A percentile compares a stretch with the other conserved stretches of the same genome.
phyloP scores from a whole-genome alignment of 495 filamentous ascomycete genomes.

The Penicillium pancosmium region DNA sequence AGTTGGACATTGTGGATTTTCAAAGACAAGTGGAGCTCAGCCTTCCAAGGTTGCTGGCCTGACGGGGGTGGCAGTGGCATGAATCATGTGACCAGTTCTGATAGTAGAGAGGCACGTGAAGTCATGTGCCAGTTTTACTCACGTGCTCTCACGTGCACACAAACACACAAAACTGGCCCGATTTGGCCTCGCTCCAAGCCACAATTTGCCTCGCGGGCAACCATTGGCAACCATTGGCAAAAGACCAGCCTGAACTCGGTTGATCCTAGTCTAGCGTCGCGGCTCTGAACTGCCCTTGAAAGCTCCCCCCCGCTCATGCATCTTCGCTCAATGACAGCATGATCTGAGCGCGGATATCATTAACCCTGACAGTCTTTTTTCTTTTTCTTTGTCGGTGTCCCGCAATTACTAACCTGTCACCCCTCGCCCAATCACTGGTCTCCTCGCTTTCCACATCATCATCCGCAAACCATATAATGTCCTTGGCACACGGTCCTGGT shows the following conservation, averaged over 20 bases:
- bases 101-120: neutral
- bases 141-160: conserved; percentile 14
- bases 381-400: neutral
- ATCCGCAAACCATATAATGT: conserved; percentile 45
- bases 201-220: conserved; percentile 5
- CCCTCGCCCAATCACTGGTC: conserved; percentile 10
- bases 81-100: neutral
- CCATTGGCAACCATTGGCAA: neutral
- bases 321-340: conserved; percentile 25
- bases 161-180: conserved; percentile 16
- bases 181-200: conserved; percentile 4
- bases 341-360: conserved; percentile 15
- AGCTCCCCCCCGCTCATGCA: conserved; percentile 15
- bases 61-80: neutral
- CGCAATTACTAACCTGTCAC: conserved; percentile 15
- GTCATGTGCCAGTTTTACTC: neutral
- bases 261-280: conserved; percentile 14
- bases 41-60: too few species aligned
- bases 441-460: neutral
- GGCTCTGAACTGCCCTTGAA: conserved; percentile 17
- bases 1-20: neutral
- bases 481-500: conserved; percentile 64
- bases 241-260: conserved; percentile 12
- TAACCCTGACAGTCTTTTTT: conserved; percentile 9
- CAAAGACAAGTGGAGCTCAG: neutral